A percentile compares a stretch with the other conserved stretches of the same genome.
phyloP scores from a whole-genome alignment of 805 yeast species.

The Lipomyces chichibuensis region DNA sequence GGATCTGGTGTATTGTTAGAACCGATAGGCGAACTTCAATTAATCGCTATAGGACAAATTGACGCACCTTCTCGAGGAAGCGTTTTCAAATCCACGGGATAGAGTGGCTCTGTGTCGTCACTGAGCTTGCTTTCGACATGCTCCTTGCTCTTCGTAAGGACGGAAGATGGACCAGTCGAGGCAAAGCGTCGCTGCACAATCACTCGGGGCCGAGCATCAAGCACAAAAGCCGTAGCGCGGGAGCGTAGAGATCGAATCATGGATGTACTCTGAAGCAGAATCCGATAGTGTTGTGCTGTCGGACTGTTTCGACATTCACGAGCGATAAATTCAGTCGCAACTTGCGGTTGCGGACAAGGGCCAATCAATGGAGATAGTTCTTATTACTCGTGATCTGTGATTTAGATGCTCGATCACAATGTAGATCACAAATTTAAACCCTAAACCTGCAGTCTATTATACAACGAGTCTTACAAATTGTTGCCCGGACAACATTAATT shows the following conservation, averaged over 20 bases:
- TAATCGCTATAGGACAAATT: neutral
- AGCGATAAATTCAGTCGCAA: neutral
- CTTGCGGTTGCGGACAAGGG: neutral
- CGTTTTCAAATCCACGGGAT: slow-evolving; percentile 28
- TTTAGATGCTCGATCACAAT: neutral
- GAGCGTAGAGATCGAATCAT: slow-evolving; percentile 19
- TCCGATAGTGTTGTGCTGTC: neutral
- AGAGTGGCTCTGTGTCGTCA: slow-evolving; percentile 30
- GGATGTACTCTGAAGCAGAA: neutral
- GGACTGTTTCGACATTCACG: neutral
- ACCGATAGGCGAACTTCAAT: neutral
- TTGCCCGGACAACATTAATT: no score
- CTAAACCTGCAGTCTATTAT: no score
- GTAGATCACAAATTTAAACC: neutral
- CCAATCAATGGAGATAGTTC: neutral
- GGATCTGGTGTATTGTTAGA: slow-evolving; percentile 33
- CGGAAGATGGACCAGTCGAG: slow-evolving; percentile 8
- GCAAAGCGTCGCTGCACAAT: slow-evolving; percentile 21
- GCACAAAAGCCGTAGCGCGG: slow-evolving; percentile 11
- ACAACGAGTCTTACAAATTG: no score
- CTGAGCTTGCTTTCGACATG: slow-evolving; percentile 8
- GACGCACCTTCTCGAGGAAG: slow-evolving; percentile 24
- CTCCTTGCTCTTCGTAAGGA: slow-evolving; percentile 23
- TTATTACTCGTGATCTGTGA: neutral
- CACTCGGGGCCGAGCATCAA: slow-evolving; percentile 3